Evolutionary conservation across 176 grass and related monocot genomes (phyloP).

Genomic region (Carex kokanica): DNA sequence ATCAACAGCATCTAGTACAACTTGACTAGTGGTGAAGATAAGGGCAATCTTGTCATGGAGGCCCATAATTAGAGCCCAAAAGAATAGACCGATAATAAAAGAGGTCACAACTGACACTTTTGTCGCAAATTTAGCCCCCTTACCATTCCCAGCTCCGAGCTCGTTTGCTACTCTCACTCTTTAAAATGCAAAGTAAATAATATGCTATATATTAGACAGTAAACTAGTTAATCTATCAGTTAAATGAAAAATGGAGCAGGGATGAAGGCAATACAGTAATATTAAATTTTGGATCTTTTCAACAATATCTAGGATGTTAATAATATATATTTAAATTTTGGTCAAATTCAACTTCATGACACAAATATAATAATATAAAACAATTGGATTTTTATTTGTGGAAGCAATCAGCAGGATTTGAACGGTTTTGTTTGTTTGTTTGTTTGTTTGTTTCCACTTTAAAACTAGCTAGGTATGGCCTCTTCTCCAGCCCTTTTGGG

Average conservation of each 20-base stretch:
- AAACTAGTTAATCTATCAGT: not conserved
- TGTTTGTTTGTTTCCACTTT: not conserved
- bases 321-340: too few relatives aligned
- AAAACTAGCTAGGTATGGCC: not conserved
- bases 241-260: not conserved
- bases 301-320: not conserved
- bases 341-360: not conserved
- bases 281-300: not conserved
- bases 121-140: constrained; percentile 67
- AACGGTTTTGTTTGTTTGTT: not conserved
- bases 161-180: constrained; percentile 91
- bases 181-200: not conserved
- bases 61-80: constrained; percentile 64
- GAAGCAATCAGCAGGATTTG: not conserved
- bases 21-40: constrained; percentile 71
- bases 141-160: constrained; percentile 82
- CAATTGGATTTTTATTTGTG: not conserved
- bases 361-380: not conserved
- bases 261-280: not conserved
- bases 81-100: constrained; percentile 77
- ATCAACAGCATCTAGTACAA: constrained; percentile 69
- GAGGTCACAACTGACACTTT: constrained; percentile 62
- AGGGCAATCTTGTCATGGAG: constrained; percentile 74
- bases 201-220: not conserved
- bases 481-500: not conserved